Base-by-base conservation (phyloP, 2,329 filamentous ascomycete genomes). In the Fusarium abutilonis region DNA sequence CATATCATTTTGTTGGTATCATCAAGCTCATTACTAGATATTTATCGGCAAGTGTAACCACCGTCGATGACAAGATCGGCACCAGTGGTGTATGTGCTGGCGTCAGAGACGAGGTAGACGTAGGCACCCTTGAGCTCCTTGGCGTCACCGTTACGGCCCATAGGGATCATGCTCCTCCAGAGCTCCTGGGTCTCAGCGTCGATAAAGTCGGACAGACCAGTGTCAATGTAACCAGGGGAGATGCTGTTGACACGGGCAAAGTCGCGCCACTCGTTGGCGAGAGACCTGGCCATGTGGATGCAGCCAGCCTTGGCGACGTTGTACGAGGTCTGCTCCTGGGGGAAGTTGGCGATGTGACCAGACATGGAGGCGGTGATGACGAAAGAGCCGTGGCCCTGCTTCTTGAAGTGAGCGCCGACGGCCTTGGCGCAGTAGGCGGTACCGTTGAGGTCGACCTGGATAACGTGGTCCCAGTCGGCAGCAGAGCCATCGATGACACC, bases 121-220 rank as follows among this genome's bases (percentile, higher is more conserved):
- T 89, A 94, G n/a, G 88, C 89, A 8, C 88, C 89, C 79, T 91
- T 91, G 66, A 92, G 79, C 79, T 93, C 90, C 69, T 88, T 85
- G 2, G 85, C 79, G 49, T 86, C 77, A 5, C 88, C 89, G 70
- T 91, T 86, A 67, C 90, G 80, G 35, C 83, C 88, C 83, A 92
- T 86, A 42, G 89, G 89, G 48, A 90, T 92, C 83, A 91, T 91
- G 71, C 84, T 83, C 71, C 83, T 83, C 89, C 90, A 92, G 60
- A 91, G 82, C 50, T 86, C 81, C 79, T 92, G 89, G 11, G 85
- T 90, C 73, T 90, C 85, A 21, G 80, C 62, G 8, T 85, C 81
- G n/a, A 88, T 80, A 61, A 90, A 90, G 70, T 83, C 81, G 28
- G 86, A 87, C 60, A 91, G 86, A 51, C 88, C 87, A 0, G 87